Evolutionary conservation across 805 yeast species (phyloP).

Genomic region (Myxozyma vanderwaltii): DNA sequence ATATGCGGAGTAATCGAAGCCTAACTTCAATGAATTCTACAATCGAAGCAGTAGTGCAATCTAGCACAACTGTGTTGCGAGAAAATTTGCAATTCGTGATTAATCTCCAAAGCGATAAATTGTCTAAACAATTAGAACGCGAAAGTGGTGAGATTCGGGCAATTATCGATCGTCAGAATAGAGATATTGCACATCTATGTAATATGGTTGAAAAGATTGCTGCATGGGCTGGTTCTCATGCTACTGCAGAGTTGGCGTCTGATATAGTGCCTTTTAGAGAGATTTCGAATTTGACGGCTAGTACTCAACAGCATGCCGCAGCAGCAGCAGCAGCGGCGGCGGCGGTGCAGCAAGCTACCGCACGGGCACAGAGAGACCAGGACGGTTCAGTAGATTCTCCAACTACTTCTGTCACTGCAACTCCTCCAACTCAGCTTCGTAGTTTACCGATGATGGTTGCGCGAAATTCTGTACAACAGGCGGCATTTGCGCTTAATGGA

Average conservation of each 20-base stretch:
- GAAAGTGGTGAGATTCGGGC: slow-evolving; percentile 23
- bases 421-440: neutral
- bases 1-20: neutral
- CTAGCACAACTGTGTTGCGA: slow-evolving; percentile 9
- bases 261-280: slow-evolving; percentile 15
- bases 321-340: slow-evolving; percentile 8
- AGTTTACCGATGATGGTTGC: slow-evolving; percentile 1
- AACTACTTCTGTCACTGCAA: neutral
- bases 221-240: slow-evolving; percentile 16
- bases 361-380: slow-evolving; percentile 5
- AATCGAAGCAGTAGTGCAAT: slow-evolving; percentile 16
- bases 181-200: slow-evolving; percentile 12
- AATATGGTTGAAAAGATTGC: slow-evolving; percentile 22
- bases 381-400: neutral
- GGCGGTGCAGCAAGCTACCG: neutral
- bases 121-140: slow-evolving; percentile 14
- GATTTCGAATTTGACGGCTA: slow-evolving; percentile 3
- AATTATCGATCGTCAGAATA: slow-evolving; percentile 19
- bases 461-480: neutral
- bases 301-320: slow-evolving; percentile 2
- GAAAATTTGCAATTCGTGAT: slow-evolving; percentile 25
- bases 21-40: neutral
- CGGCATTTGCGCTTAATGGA: neutral
- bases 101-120: slow-evolving; percentile 19
- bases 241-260: slow-evolving; percentile 15